These are phyloP conservation scores for Sanghuangporus baumii DNA, from an alignment of 1,284 basidiomycete species.

Conservation along the genomic window DNA sequence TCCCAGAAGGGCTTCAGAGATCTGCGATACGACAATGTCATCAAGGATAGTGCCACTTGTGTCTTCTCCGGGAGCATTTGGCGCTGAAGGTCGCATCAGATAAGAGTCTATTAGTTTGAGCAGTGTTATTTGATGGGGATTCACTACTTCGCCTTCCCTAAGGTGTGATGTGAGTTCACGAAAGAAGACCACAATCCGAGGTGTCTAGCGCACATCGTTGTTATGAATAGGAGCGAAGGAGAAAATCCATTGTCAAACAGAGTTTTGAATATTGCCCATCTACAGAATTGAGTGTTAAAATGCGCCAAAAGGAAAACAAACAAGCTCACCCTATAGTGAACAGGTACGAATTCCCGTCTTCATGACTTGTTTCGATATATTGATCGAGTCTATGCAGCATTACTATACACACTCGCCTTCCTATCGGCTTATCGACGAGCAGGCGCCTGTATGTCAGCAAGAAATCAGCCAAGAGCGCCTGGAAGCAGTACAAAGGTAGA, in stretches of 20 bases:
- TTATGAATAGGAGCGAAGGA: slow-evolving; percentile 29
- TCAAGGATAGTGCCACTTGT: not conserved
- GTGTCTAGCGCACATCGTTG: slow-evolving; percentile 30
- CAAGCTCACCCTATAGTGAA: slow-evolving; percentile 67
- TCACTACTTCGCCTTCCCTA: slow-evolving; percentile 68
- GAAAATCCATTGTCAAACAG: slow-evolving; percentile 33
- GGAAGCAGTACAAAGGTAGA: not conserved
- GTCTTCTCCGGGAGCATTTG: slow-evolving; percentile 21
- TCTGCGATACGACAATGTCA: slow-evolving; percentile 31
- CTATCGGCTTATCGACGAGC: slow-evolving; percentile 45
- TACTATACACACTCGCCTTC: slow-evolving; percentile 53
- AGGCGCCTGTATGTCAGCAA: slow-evolving; percentile 34
- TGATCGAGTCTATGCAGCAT: slow-evolving; percentile 63
- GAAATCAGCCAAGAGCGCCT: slow-evolving; percentile 12
- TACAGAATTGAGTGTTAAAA: slow-evolving; percentile 20
- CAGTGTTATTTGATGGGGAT: slow-evolving; percentile 79
- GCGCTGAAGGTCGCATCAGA: slow-evolving; percentile 40
- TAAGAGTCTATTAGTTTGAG: slow-evolving; percentile 83
- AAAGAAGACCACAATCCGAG: slow-evolving; percentile 32
- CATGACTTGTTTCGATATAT: slow-evolving; percentile 60
- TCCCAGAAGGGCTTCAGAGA: slow-evolving; percentile 46
- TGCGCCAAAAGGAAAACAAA: not conserved
- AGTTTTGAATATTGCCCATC: slow-evolving; percentile 35
- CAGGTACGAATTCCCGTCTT: slow-evolving; percentile 50
- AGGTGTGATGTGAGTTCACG: slow-evolving; percentile 46